Percentiles rank a stretch among this genome's conserved stretches.
Evolutionary conservation across 805 yeast genomes (phyloP).

Genomic region (Cyberlindnera euphorbiiphila): DNA sequence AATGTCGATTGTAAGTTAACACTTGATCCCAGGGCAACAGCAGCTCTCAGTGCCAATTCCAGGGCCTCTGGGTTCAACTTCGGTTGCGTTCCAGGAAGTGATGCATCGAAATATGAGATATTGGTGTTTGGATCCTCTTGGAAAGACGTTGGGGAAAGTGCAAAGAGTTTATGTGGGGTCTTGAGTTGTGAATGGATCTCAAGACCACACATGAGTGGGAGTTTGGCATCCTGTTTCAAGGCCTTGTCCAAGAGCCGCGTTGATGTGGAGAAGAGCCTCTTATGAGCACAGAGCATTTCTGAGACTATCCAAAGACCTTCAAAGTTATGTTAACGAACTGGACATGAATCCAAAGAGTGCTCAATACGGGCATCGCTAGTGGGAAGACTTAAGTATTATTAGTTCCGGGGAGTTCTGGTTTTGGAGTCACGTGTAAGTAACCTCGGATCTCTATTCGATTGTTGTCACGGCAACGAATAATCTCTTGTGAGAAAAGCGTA

Average conservation of each 20-base stretch:
- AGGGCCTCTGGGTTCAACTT: conserved; percentile 70
- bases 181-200: conserved; percentile 91
- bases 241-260: neutral
- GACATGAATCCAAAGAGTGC: no score
- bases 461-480: conserved; percentile 8
- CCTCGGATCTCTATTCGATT: conserved; percentile 1
- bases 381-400: no score
- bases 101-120: conserved; percentile 76
- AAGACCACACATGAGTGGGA: conserved; percentile 71
- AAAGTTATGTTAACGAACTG: no score
- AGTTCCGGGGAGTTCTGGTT: no score
- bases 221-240: conserved; percentile 20
- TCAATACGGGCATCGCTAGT: no score
- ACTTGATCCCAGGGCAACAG: conserved; percentile 59
- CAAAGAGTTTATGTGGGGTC: conserved; percentile 73
- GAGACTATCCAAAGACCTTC: no score
- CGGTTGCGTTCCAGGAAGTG: conserved; percentile 94
- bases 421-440: no score
- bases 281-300: no score
- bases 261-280: conserved; percentile 1
- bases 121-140: conserved; percentile 60
- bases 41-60: conserved; percentile 65
- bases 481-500: neutral
- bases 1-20: conserved; percentile 60
- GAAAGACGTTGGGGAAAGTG: conserved; percentile 49